These are phyloP conservation scores for Saitozyma podzolica DNA, from an alignment of 768 basidiomycete genomes.

Conservation along the genomic window DNA sequence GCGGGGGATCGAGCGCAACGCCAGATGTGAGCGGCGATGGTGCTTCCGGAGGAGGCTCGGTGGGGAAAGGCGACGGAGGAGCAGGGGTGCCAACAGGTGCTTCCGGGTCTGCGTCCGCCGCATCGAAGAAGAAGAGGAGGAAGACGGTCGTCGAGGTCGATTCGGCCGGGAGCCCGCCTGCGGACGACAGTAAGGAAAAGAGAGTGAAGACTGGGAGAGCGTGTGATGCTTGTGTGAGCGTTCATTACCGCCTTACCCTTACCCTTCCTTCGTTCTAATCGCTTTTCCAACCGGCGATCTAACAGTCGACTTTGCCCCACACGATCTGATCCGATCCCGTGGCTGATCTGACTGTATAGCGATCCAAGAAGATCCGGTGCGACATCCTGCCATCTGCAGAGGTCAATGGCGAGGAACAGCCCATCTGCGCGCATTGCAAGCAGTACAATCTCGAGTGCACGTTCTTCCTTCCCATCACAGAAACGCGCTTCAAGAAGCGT, in stretches of 20 bases:
- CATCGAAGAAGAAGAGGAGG: conserved; percentile 27
- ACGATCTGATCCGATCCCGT: background rate
- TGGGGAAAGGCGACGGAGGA: too few relatives aligned
- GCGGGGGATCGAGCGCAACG: too few relatives aligned
- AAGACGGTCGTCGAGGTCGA: conserved; percentile 7
- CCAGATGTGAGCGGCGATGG: too few relatives aligned
- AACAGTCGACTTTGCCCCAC: background rate
- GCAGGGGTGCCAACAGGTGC: too few relatives aligned
- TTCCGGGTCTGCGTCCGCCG: background rate
- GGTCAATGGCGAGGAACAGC: conserved; percentile 59
- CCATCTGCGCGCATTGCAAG: conserved; percentile 89
- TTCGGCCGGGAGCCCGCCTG: background rate
- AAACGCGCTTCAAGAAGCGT: conserved; percentile 98
- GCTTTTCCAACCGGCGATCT: too few relatives aligned
- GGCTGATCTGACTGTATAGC: conserved; percentile 22
- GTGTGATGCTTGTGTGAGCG: conserved; percentile 50
- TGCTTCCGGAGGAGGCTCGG: too few relatives aligned
- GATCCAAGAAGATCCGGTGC: conserved; percentile 59
- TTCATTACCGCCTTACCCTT: background rate
- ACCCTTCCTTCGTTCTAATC: too few relatives aligned
- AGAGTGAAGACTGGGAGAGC: conserved; percentile 50
- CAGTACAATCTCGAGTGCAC: conserved; percentile 92
- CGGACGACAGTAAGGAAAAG: conserved; percentile 43
- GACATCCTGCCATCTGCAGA: conserved; percentile 72
- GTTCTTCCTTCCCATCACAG: conserved; percentile 96